Evolutionary conservation across 2,329 filamentous ascomycete genomes (phyloP), one percentile per base, ranked within the genome.

Genomic region (Purpureocillium lavendulum): DNA sequence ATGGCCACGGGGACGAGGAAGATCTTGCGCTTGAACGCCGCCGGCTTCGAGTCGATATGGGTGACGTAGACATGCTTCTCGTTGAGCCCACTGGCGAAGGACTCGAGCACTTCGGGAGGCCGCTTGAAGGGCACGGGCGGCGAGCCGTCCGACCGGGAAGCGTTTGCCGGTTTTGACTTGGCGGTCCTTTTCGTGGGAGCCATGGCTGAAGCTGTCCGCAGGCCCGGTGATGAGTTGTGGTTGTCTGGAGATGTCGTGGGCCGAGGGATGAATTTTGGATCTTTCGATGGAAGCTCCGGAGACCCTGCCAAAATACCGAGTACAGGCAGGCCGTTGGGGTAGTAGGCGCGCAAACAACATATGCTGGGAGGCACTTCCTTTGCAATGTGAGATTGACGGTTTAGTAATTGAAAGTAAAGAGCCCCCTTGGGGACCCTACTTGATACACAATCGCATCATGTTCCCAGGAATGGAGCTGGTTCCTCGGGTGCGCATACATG

Each of bases 1-100:
- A 95, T 78, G 14, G 80, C 59, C 14, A 87, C 71, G 13, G 89
- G 87, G 1, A 95, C 80, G 35, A 79, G 53, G 62, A 95, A 96
- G 52, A 94, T 83, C 54, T 86, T 84, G 57, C 77, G 77, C 65
- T 96, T 96, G 64, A 89, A 78, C 21, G 71, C 69, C 15, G 64
- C 61, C 0, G 81, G 79, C 45, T 83, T 80, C 44, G 64, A 66
- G 69, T 96, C 89, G 61, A 94, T 69, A 66, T 95, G 88, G 24
- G 83, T 73, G 53, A 96, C 75, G 71, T 96, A 95, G 57, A 94
- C 73, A 59, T 86, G 78, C 40, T 74, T 65, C 40, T 74, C 69
- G 42, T 79, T 73, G 43, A 95, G 79, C 33, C 69, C 73, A 29
- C 73, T 65, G 54, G 84, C 71, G 57, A 94, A 82, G 10, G 80